phyloP scores from a whole-genome alignment of 768 basidiomycete genomes.

The Leccinellum luteum region DNA sequence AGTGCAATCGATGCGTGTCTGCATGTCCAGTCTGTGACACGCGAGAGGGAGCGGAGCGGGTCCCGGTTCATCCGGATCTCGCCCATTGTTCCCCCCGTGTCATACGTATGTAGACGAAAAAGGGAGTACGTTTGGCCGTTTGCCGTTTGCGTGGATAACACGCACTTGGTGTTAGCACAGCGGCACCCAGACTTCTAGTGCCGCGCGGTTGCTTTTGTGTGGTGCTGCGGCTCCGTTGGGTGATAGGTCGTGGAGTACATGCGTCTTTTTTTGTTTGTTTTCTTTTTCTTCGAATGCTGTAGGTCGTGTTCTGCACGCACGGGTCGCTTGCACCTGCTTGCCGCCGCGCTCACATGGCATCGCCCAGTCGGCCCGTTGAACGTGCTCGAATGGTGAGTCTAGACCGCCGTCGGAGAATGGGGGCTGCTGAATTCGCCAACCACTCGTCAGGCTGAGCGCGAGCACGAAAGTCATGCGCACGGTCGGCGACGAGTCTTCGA shows the following conservation, averaged over 20 bases:
- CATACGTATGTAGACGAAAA: neutral
- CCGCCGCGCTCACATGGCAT: neutral
- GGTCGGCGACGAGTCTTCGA: neutral
- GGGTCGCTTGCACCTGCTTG: slow-evolving; percentile 5
- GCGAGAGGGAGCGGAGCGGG: neutral
- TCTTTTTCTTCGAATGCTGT: neutral
- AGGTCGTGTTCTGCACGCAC: slow-evolving; percentile 8
- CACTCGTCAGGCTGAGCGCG: neutral
- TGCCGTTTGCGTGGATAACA: slow-evolving; percentile 48
- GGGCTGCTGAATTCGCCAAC: neutral
- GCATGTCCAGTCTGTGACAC: neutral
- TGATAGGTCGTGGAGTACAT: slow-evolving; percentile 57
- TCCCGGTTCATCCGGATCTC: slow-evolving; percentile 68
- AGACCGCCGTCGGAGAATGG: neutral
- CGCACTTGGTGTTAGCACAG: slow-evolving; percentile 47
- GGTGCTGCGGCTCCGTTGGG: slow-evolving; percentile 47
- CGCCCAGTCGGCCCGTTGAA: neutral
- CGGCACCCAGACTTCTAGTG: slow-evolving; percentile 24
- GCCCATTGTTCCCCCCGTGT: slow-evolving; percentile 57
- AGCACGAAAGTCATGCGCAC: neutral
- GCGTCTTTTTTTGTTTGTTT: slow-evolving; percentile 10
- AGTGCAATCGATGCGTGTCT: slow-evolving; percentile 18
- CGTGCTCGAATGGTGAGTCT: neutral
- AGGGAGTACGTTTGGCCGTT: slow-evolving; percentile 35
- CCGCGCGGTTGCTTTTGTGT: slow-evolving; percentile 57